These are phyloP conservation scores for Gonium pectorale DNA, from an alignment of 139 green algal genomes.

Conservation along the genomic window DNA sequence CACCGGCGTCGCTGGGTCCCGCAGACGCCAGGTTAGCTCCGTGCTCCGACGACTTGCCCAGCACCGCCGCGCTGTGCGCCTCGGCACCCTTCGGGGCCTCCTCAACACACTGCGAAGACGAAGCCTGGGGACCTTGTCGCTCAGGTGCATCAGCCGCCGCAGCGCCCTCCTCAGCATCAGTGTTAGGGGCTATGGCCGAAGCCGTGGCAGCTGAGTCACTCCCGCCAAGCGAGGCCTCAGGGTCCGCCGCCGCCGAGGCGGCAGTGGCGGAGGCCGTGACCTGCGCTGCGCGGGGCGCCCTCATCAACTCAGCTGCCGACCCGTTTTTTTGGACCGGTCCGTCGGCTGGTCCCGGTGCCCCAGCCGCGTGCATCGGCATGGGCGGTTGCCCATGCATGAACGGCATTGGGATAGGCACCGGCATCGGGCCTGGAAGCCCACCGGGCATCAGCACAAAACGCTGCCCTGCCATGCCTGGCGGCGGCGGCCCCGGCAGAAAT, in stretches of 20 bases:
- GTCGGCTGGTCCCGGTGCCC: not conserved
- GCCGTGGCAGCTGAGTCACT: conserved; percentile 39
- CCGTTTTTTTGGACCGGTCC: conserved; percentile 46
- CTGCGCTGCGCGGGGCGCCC: conserved; percentile 20
- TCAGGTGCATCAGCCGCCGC: no score
- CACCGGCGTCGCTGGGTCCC: no score
- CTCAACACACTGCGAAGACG: no score
- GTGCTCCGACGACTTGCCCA: no score
- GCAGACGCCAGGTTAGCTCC: no score
- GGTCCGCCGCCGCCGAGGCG: not conserved
- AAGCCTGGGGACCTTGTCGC: no score
- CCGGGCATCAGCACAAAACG: conserved; percentile 10
- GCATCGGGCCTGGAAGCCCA: conserved; percentile 13
- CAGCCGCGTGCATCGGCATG: not conserved
- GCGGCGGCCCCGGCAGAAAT: conserved; percentile 11
- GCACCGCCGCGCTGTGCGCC: no score
- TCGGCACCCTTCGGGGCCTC: no score
- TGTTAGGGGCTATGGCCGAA: conserved; percentile 30
- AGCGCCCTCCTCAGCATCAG: not conserved
- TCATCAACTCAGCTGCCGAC: conserved; percentile 46
- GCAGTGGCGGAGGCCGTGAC: not conserved
- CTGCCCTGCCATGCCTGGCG: conserved; percentile 1
- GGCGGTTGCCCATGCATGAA: not conserved
- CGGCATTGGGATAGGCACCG: conserved; percentile 22
- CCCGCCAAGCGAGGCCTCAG: not conserved